phyloP scores from a whole-genome alignment of 2,329 filamentous ascomycete genomes.

The Colletotrichum aenigma region DNA sequence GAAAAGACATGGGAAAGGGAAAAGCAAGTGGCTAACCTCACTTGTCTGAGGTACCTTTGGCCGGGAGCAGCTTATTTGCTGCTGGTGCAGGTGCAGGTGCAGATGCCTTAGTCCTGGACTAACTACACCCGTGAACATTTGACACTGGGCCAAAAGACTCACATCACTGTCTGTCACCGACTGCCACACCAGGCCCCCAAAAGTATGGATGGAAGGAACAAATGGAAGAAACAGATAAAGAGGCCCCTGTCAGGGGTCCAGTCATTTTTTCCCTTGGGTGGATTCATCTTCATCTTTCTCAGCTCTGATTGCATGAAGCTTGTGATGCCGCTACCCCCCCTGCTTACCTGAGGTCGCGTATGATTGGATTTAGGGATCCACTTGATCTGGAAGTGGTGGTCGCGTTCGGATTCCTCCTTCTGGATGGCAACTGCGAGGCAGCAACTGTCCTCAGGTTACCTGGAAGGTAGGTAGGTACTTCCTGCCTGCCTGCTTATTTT shows the following conservation, averaged over 20 bases:
- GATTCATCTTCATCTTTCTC: neutral
- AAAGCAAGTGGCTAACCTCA: neutral
- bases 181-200: neutral
- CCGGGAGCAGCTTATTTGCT: no score
- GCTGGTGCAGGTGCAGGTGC: no score
- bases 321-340: neutral
- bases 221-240: neutral
- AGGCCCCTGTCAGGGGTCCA: neutral
- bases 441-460: neutral
- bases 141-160: neutral
- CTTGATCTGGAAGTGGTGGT: neutral
- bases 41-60: neutral
- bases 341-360: neutral
- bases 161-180: no score
- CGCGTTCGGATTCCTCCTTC: slow-evolving; percentile 1
- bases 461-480: neutral
- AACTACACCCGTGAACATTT: neutral
- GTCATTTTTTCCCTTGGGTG: neutral
- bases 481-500: neutral
- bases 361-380: neutral
- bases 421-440: neutral
- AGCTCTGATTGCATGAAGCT: slow-evolving; percentile 15
- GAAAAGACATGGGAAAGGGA: neutral
- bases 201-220: neutral
- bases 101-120: neutral